These are phyloP conservation scores for Aspergillus oerlinghausenensis DNA, from an alignment of 2,329 filamentous ascomycete genomes.

Conservation along the genomic window DNA sequence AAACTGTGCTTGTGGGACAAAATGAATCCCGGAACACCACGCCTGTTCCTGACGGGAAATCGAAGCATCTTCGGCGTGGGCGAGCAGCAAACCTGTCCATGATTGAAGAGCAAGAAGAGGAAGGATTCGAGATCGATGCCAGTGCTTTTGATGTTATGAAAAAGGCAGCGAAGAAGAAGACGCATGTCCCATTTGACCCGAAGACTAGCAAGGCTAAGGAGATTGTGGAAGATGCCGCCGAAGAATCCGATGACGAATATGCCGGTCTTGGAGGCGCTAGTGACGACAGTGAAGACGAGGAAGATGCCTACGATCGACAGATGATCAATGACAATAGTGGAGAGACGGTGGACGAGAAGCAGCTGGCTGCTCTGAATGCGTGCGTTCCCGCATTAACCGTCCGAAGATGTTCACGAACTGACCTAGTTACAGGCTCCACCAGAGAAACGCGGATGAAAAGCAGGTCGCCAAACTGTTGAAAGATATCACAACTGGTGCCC, in stretches of 20 bases:
- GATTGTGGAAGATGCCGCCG: slow-evolving; percentile 87
- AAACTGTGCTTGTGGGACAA: slow-evolving; percentile 58
- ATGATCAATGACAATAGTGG: slow-evolving; percentile 86
- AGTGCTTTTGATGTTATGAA: slow-evolving; percentile 68
- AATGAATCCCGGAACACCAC: slow-evolving; percentile 50
- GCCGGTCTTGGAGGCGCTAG: slow-evolving; percentile 86
- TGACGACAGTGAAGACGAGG: slow-evolving; percentile 76
- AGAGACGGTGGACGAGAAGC: slow-evolving; percentile 71
- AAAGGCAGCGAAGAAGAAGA: slow-evolving; percentile 55
- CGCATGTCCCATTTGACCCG: slow-evolving; percentile 64
- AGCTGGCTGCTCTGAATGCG: slow-evolving; percentile 83
- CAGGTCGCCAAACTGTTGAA: slow-evolving; percentile 87
- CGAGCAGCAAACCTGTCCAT: slow-evolving; percentile 43
- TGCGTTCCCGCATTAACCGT: slow-evolving; percentile 46
- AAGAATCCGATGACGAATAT: slow-evolving; percentile 98
- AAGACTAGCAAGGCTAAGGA: slow-evolving; percentile 82
- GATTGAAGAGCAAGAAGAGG: slow-evolving; percentile 39
- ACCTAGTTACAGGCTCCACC: slow-evolving; percentile 59
- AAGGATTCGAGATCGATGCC: slow-evolving; percentile 34
- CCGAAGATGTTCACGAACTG: slow-evolving; percentile 13
- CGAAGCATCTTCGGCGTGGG: slow-evolving; percentile 49
- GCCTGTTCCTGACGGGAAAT: slow-evolving; percentile 59
- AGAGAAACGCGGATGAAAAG: slow-evolving; percentile 76
- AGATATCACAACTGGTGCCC: slow-evolving; percentile 82
- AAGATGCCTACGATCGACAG: slow-evolving; percentile 70